Percentiles rank a stretch among this genome's conserved stretches.
Conservation (phyloP, 495 filamentous ascomycete species). For the Aspergillus olivimuriae region DNA sequence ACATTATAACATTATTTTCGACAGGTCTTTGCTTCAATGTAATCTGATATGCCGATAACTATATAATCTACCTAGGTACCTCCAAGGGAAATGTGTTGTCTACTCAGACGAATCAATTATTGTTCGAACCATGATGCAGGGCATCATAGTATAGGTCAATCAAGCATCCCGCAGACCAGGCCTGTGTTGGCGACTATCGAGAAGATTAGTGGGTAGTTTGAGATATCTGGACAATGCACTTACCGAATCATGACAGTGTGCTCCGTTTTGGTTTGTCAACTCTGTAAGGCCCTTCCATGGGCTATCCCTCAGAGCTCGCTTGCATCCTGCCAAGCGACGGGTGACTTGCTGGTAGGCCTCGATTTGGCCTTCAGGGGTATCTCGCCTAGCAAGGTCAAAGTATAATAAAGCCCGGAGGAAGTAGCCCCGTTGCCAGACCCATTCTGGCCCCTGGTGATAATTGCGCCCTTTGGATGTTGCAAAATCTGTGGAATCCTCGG, state of each 20-base stretch:
- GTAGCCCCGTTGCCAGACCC: conserved; percentile 98
- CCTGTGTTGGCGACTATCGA: conserved; percentile 76
- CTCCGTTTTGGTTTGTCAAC: conserved; percentile 83
- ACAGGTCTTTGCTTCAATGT: no score
- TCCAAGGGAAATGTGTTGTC: no score
- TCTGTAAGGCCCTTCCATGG: conserved; percentile 92
- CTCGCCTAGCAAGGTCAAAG: conserved; percentile 75
- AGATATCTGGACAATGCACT: no score
- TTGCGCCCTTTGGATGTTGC: conserved; percentile 87
- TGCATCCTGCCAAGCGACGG: conserved; percentile 70
- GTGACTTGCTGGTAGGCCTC: conserved; percentile 95
- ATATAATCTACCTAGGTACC: no score
- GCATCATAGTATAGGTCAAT: conserved; percentile 95
- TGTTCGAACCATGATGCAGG: conserved; percentile 27
- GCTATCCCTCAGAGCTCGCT: conserved; percentile 65
- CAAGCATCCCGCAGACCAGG: conserved; percentile 90
- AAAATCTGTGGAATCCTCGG: conserved; percentile 85
- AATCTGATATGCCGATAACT: no score
- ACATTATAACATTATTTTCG: no score
- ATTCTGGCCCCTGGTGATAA: conserved; percentile 98
- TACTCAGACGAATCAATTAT: no score
- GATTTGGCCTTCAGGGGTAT: conserved; percentile 54
- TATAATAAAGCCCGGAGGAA: conserved; percentile 85
- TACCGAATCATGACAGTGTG: conserved; percentile 81
- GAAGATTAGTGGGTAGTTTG: conserved; percentile 11